These are phyloP conservation scores for Aspergillus versicolor DNA, from an alignment of 2,329 filamentous ascomycete species.

Conservation along the genomic window DNA sequence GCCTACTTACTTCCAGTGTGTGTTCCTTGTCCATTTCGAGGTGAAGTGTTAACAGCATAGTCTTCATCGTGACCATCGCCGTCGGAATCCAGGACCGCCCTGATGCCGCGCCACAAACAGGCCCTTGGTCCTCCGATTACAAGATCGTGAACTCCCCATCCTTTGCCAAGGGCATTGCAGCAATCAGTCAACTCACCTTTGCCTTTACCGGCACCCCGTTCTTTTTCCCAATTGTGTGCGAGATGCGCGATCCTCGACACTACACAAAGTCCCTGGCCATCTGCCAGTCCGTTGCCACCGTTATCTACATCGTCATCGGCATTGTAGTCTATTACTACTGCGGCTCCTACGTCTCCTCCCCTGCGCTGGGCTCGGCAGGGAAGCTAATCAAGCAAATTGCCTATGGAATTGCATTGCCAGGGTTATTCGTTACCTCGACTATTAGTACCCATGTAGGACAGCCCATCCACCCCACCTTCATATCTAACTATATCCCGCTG, in stretches of 20 bases:
- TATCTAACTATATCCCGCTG: not conserved
- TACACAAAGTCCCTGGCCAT: constrained; percentile 34
- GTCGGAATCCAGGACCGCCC: constrained; percentile 36
- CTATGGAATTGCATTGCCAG: constrained; percentile 41
- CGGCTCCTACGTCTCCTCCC: constrained; percentile 48
- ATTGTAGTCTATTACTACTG: constrained; percentile 49
- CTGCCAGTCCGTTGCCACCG: constrained; percentile 35
- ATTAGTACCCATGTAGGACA: constrained; percentile 23
- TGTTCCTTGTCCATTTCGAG: too few relatives aligned
- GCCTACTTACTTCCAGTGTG: not conserved
- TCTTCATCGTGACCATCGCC: constrained; percentile 23
- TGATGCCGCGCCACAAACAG: constrained; percentile 30
- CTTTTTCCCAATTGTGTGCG: constrained; percentile 40
- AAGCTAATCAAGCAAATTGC: constrained; percentile 43
- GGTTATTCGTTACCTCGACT: constrained; percentile 29
- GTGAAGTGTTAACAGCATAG: not conserved
- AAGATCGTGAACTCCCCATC: constrained; percentile 22
- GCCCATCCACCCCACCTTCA: not conserved
- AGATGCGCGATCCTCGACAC: constrained; percentile 38
- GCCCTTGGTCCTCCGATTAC: constrained; percentile 29
- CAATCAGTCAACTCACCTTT: constrained; percentile 30
- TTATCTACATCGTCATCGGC: constrained; percentile 38
- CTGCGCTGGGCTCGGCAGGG: constrained; percentile 49
- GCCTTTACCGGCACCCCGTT: constrained; percentile 28
- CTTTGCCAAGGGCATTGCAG: constrained; percentile 29